phyloP scores from a whole-genome alignment of 2,329 filamentous ascomycete species.

The Scytalidium sp. region DNA sequence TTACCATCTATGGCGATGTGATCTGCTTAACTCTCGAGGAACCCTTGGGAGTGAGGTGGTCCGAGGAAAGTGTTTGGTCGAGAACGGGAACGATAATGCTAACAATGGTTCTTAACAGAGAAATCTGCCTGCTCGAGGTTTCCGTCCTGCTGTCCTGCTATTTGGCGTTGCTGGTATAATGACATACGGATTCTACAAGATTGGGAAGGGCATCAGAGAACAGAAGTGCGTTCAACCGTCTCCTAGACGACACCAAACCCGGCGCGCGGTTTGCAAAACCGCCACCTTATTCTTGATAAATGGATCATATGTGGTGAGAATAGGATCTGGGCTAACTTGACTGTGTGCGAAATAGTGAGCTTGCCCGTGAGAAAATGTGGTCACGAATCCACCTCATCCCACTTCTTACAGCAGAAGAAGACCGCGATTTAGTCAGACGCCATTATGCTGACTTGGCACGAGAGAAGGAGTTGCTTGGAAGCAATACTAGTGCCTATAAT shows the following conservation, averaged over 20 bases:
- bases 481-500: constrained; percentile 82
- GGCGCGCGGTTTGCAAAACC: not conserved
- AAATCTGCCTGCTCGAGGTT: constrained; percentile 88
- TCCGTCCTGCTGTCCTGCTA: constrained; percentile 79
- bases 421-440: constrained; percentile 88
- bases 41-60: constrained; percentile 1
- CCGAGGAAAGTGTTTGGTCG: not conserved
- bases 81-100: constrained; percentile 9
- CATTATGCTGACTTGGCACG: constrained; percentile 82
- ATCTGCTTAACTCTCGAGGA: not conserved
- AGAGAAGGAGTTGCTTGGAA: constrained; percentile 86
- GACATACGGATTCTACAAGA: constrained; percentile 87
- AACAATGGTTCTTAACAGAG: constrained; percentile 50
- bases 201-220: constrained; percentile 80
- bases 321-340: constrained; percentile 8
- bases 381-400: constrained; percentile 92
- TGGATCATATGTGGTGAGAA: constrained; percentile 2
- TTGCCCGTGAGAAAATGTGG: constrained; percentile 98
- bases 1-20: not conserved
- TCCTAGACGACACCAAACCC: not conserved
- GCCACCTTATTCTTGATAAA: not conserved
- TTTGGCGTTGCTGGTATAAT: constrained; percentile 74
- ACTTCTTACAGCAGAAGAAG: constrained; percentile 91
- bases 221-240: constrained; percentile 66
- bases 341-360: constrained; percentile 60